phyloP scores from a whole-genome alignment of 2,329 filamentous ascomycete genomes.

The Talaromyces sp. region DNA sequence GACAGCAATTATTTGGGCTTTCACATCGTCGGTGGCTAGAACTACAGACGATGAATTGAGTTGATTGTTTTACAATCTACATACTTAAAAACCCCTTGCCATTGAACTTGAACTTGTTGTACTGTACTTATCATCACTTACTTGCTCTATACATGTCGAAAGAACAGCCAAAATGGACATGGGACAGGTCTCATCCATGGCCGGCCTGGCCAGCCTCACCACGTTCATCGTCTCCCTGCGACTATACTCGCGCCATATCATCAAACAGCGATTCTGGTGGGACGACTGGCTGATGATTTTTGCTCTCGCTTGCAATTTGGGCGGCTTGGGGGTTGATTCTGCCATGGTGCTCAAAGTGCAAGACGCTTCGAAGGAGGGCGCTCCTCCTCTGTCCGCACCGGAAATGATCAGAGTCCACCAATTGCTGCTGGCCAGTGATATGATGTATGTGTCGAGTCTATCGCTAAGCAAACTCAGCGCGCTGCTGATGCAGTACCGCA shows the following conservation, averaged over 20 bases:
- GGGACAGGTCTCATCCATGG: slow-evolving; percentile 19
- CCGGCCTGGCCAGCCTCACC: slow-evolving; percentile 31
- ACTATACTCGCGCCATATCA: slow-evolving; percentile 38
- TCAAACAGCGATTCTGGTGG: slow-evolving; percentile 46
- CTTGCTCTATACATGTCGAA: too few relatives aligned
- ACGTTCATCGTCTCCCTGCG: slow-evolving; percentile 24
- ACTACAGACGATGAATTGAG: neutral
- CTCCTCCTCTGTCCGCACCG: neutral
- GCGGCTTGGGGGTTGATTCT: slow-evolving; percentile 46
- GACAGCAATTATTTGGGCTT: neutral
- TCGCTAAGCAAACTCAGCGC: slow-evolving; percentile 24
- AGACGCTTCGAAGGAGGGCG: too few relatives aligned
- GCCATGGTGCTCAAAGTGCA: slow-evolving; percentile 30
- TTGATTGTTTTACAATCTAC: neutral
- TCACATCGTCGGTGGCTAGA: neutral
- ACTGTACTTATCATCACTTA: too few relatives aligned
- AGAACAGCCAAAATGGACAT: neutral
- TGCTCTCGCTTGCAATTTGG: slow-evolving; percentile 36
- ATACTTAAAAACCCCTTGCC: too few relatives aligned
- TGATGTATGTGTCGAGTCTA: slow-evolving; percentile 31
- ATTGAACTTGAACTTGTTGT: too few relatives aligned
- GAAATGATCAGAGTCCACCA: slow-evolving; percentile 28
- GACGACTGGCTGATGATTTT: slow-evolving; percentile 48
- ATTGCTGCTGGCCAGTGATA: slow-evolving; percentile 35
- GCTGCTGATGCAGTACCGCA: slow-evolving; percentile 22